phyloP scores from a whole-genome alignment of 495 filamentous ascomycete genomes.

The Cenococcum geophilum region DNA sequence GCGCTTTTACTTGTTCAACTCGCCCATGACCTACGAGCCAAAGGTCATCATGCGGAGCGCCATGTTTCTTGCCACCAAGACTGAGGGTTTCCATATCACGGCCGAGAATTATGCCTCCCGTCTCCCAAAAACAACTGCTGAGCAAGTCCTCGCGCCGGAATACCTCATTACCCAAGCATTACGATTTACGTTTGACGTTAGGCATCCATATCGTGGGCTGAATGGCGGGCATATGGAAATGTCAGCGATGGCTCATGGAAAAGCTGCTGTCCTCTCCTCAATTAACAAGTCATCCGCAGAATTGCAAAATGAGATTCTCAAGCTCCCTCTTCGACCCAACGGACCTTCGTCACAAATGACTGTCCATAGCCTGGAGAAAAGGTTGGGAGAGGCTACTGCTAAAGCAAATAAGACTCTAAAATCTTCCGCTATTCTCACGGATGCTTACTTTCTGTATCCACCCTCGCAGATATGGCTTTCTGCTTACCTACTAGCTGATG shows the following conservation, averaged over 20 bases:
- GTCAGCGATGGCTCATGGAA: constrained; percentile 53
- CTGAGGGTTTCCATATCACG: constrained; percentile 72
- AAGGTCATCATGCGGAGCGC: constrained; percentile 77
- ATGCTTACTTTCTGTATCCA: constrained; percentile 93
- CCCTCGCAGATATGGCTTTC: constrained; percentile 90
- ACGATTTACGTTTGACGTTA: constrained; percentile 87
- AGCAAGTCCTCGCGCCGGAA: constrained; percentile 81
- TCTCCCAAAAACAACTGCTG: constrained; percentile 59
- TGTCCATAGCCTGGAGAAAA: constrained; percentile 31
- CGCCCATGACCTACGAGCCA: constrained; percentile 88
- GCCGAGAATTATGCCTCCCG: constrained; percentile 56
- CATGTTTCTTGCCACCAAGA: constrained; percentile 87
- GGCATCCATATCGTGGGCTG: constrained; percentile 82
- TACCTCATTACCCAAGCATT: constrained; percentile 87
- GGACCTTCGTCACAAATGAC: constrained; percentile 21
- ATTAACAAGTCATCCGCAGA: constrained; percentile 38
- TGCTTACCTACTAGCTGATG: constrained; percentile 67
- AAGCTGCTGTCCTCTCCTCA: constrained; percentile 41
- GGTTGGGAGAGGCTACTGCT: constrained; percentile 62
- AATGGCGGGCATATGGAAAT: constrained; percentile 85
- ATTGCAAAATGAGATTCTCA: constrained; percentile 37
- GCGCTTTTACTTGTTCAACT: constrained; percentile 92
- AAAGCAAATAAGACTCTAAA: constrained; percentile 68
- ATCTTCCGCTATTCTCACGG: constrained; percentile 73
- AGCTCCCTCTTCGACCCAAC: constrained; percentile 21